Evolutionary conservation across 2,329 filamentous ascomycete genomes (phyloP), one percentile per base, ranked within the genome.

Genomic region (Cordyceps javanica): DNA sequence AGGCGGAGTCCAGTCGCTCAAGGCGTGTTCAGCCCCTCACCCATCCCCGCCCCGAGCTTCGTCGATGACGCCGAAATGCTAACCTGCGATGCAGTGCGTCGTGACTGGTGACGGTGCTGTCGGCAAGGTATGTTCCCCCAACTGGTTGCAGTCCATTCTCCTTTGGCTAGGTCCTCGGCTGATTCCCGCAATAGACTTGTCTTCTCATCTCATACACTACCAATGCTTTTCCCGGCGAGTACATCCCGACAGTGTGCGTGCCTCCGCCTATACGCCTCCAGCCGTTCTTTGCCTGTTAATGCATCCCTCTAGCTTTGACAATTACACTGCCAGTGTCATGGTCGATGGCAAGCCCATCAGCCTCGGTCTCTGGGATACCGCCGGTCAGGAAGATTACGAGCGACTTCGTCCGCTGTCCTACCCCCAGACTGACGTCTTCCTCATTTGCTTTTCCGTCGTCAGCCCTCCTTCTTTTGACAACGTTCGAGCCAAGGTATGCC

Each of bases 191-290:
- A 41, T 61, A 97, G 93, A 99, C 94, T 82, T 99, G 94, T 81
- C 87, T 99, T 60, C 87, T 99, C 68, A 99, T 99, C 73, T 97
- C 93, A 55, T 99, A 99, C 79, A 97, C 94, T 63, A 99, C 94
- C 63, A 99, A 97, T 79, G 94, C 94, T 64, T 99, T 99, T 74
- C 94, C 94, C n/a, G 94, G 94, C 75, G 94, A 99, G 82, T 99
- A 99, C 77, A 97, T 99, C 67, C 94, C 94, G 65, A 99, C 94
- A 68, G 94, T 99, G 89, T 94, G 78, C 75, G 88, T 81, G n/a
- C 39, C 57, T 41, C 38, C 55, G 46, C 34, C 28, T 53, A 9
- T 49, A 30, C 19, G 62, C 44, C 48, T 58, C 42, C 14, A 41
- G 23, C 54, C 55, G 55, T 44, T 57, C 59, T 56, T 60, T 44